A percentile compares a stretch with the other conserved stretches of the same genome.
Evolutionary conservation across 257 asterid genomes (phyloP).

Genomic region (Nyctanthes arbortristis): DNA sequence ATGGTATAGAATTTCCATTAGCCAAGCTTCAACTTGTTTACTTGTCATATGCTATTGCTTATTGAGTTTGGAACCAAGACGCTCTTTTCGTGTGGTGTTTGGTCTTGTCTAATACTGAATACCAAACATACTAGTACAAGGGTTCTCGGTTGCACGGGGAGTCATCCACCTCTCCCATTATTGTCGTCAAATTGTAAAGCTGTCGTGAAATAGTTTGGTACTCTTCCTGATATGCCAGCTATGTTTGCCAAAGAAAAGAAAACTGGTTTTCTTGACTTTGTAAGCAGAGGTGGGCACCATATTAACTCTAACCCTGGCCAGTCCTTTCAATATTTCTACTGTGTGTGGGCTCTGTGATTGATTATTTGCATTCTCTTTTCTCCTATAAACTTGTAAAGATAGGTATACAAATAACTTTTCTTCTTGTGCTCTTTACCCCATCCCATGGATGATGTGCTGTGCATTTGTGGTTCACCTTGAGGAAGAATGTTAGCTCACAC

Average conservation of each 20-base stretch:
- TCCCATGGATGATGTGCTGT: neutral
- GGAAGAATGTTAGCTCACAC: neutral
- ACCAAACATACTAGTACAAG: neutral
- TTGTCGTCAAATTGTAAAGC: constrained; percentile 19
- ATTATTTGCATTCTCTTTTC: neutral
- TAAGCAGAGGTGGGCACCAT: neutral
- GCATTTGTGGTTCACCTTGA: neutral
- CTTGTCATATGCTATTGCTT: constrained; percentile 3
- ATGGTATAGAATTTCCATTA: neutral
- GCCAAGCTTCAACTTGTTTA: constrained; percentile 5
- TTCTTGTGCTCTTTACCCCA: neutral
- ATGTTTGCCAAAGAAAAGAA: constrained; percentile 18
- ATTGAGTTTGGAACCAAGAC: neutral
- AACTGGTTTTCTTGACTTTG: constrained; percentile 13
- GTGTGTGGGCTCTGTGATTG: neutral
- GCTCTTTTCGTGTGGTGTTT: neutral
- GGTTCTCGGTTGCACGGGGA: no score
- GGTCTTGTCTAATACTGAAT: no score
- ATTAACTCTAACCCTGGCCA: neutral
- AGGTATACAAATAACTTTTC: neutral
- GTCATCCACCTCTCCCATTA: constrained; percentile 10
- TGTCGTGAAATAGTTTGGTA: constrained; percentile 15
- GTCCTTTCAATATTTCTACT: neutral
- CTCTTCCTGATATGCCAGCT: constrained; percentile 24
- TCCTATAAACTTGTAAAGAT: neutral